Percentiles rank a stretch among this genome's conserved stretches.
phyloP scores from a whole-genome alignment of 495 filamentous ascomycete species.

The Penicillium ochrochloron region DNA sequence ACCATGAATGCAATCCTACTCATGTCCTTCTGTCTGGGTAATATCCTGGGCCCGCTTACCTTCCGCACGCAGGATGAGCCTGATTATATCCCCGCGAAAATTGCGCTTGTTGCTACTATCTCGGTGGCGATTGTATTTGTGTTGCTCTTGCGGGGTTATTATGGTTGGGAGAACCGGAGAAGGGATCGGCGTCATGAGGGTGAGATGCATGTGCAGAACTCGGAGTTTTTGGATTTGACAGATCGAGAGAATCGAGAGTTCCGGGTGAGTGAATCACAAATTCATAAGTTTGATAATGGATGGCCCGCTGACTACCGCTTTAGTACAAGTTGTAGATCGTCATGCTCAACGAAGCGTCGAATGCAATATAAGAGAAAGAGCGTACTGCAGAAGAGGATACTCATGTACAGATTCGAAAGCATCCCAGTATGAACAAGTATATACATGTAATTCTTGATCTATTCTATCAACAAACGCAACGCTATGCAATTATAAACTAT shows the following conservation, averaged over 20 bases:
- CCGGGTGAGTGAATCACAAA: constrained; percentile 39
- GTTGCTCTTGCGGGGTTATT: constrained; percentile 43
- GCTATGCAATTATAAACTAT: constrained; percentile 23
- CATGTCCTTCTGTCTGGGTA: constrained; percentile 64
- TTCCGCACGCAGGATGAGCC: constrained; percentile 49
- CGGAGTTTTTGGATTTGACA: constrained; percentile 45
- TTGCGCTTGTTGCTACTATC: constrained; percentile 57
- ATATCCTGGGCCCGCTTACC: constrained; percentile 60
- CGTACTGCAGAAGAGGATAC: background rate
- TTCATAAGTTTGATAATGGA: constrained; percentile 1
- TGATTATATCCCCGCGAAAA: constrained; percentile 65
- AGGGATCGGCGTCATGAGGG: constrained; percentile 33
- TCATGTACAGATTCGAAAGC: background rate
- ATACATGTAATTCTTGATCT: background rate
- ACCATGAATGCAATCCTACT: constrained; percentile 60
- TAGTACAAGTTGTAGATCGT: constrained; percentile 23
- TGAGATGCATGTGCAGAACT: constrained; percentile 27
- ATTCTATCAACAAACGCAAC: constrained; percentile 1
- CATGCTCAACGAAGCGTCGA: background rate
- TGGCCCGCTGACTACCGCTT: constrained; percentile 6
- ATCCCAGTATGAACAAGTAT: background rate
- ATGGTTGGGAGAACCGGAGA: constrained; percentile 51
- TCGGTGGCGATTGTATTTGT: constrained; percentile 45
- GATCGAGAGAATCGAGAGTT: constrained; percentile 44
- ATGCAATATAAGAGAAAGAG: background rate